Conservation (phyloP, 2,329 filamentous ascomycete species). For the Botrytis squamosa region DNA sequence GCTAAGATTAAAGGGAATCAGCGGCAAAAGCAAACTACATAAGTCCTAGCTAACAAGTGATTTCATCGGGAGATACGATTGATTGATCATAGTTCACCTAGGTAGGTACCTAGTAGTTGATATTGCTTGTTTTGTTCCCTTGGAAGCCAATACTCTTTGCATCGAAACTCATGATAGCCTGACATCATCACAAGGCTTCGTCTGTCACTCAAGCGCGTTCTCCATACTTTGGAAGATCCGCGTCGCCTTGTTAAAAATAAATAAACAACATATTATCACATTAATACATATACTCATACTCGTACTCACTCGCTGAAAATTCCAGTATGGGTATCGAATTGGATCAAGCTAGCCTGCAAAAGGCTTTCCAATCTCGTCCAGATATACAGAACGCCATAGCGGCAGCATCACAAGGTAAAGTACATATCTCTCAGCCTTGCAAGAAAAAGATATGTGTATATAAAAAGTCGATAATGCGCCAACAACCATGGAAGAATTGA, state of each 20-base stretch:
- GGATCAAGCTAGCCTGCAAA: constrained; percentile 35
- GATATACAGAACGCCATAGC: constrained; percentile 39
- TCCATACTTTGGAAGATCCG: constrained; percentile 13
- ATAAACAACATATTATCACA: constrained; percentile 5
- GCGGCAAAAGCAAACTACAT: constrained; percentile 11
- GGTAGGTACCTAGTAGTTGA: background rate
- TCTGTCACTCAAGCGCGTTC: constrained; percentile 18
- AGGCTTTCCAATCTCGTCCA: constrained; percentile 36
- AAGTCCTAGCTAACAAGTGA: background rate
- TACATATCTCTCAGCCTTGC: constrained; percentile 23
- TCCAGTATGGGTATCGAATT: constrained; percentile 32
- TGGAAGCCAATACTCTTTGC: background rate
- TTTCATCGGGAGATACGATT: background rate
- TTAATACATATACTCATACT: background rate
- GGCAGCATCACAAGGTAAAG: constrained; percentile 37
- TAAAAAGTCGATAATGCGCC: background rate
- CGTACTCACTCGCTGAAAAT: background rate
- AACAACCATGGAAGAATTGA: background rate
- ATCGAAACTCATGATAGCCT: constrained; percentile 10
- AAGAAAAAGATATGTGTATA: constrained; percentile 8
- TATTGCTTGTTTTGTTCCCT: background rate
- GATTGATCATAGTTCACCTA: background rate
- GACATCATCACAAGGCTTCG: constrained; percentile 23
- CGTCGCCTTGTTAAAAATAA: constrained; percentile 9
- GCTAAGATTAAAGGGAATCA: background rate